phyloP scores from a whole-genome alignment of 2,329 filamentous ascomycete genomes.

The Pseudogymnoascus sp. region DNA sequence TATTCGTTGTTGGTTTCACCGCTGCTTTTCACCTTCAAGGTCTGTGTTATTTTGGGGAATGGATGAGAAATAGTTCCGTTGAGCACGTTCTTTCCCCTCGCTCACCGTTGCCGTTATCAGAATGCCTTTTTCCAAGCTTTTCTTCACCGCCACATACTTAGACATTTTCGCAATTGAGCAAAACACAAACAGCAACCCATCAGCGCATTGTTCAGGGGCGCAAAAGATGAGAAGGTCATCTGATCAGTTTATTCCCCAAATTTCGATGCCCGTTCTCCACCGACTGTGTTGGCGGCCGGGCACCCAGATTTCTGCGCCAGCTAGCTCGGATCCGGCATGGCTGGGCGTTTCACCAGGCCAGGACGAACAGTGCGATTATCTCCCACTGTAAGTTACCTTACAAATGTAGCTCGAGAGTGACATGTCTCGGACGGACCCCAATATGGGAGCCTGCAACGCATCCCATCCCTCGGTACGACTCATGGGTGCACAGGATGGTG shows the following conservation, averaged over 20 bases:
- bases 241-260: background rate
- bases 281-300: background rate
- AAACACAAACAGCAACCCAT: background rate
- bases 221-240: background rate
- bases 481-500: background rate
- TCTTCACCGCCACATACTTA: background rate
- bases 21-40: background rate
- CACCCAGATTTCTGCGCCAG: background rate
- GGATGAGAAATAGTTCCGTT: background rate
- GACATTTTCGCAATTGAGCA: background rate
- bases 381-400: background rate
- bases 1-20: background rate
- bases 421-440: background rate
- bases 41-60: background rate
- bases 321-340: background rate
- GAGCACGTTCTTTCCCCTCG: background rate
- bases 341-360: background rate
- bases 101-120: background rate
- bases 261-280: slow-evolving; percentile 2
- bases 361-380: background rate
- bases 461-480: background rate
- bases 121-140: background rate
- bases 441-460: background rate
- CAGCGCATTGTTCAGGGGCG: background rate
- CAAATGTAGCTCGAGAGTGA: background rate